phyloP scores from a whole-genome alignment of 164 flowering plant genomes.

The Piper betle region DNA sequence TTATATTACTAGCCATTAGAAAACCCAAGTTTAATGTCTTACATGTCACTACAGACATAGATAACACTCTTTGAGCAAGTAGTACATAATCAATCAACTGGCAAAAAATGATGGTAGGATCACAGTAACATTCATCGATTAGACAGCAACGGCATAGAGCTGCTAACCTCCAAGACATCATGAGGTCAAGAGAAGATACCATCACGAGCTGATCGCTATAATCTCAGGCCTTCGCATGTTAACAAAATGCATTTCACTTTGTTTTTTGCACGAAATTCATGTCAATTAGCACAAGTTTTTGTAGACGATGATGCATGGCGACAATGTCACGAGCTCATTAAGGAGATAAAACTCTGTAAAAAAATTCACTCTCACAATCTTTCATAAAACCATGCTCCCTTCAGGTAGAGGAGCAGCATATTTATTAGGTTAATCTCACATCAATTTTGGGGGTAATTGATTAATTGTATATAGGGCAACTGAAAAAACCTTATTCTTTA shows the following conservation, averaged over 20 bases:
- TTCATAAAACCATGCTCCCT: slow-evolving; percentile 45
- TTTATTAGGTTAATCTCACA: too few species aligned
- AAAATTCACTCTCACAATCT: slow-evolving; percentile 31
- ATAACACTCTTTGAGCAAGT: not conserved
- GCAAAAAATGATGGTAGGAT: slow-evolving; percentile 45
- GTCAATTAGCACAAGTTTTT: too few species aligned
- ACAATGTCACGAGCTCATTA: too few species aligned
- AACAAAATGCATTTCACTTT: too few species aligned
- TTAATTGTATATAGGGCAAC: too few species aligned
- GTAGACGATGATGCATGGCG: too few species aligned
- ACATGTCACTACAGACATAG: too few species aligned
- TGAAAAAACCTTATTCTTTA: too few species aligned
- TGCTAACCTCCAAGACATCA: slow-evolving; percentile 39
- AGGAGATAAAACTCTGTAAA: not conserved
- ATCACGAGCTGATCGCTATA: not conserved
- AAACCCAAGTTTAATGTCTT: too few species aligned
- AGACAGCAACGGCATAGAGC: slow-evolving; percentile 73
- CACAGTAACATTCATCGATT: slow-evolving; percentile 72
- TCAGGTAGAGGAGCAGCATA: slow-evolving; percentile 38
- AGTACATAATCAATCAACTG: slow-evolving; percentile 8
- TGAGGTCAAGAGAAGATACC: not conserved
- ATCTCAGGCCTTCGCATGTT: not conserved
- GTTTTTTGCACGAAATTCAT: too few species aligned
- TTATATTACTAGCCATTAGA: too few species aligned
- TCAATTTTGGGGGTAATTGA: too few species aligned